Evolutionary conservation across 768 basidiomycete species (phyloP), one percentile per base, ranked within the genome.

Genomic region (Butyriboletus loyo): DNA sequence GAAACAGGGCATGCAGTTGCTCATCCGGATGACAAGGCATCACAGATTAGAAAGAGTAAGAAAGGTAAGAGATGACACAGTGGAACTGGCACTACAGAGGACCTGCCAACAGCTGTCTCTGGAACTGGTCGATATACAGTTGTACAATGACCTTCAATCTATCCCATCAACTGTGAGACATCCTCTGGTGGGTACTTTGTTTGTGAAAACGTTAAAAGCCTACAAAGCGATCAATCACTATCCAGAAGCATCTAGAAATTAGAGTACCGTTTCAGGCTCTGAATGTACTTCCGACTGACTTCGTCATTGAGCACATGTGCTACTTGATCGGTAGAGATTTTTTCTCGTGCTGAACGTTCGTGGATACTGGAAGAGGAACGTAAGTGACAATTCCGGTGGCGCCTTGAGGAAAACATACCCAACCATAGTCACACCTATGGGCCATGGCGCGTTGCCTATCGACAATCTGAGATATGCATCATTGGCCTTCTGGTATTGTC

Each of bases 391-490:
- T 30, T 36, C 17, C 28, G 30, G 3, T 4, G 4, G 35, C 21
- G 24, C 25, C 1, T 14, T 13, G 14, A 37, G 27, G 39, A 49
- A 36, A 11, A 77, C 86, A 35, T 71, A 93, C 92, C 93, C 95
- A 74, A 98, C 97, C 89, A 96, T 96, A 55, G 97, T 99, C 9
- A 99, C 97, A 38, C 97, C 97, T 64, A 99, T 99, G 2, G 97
- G 97, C 97, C 97, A 99, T 3, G 97, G 95, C 0, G 97, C 96
- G 63, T 97, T 99, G 31, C 97, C 97, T 57, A 99, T 99, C 6
- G 92, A 94, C 35, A 99, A 76, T 7, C 97, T 88, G 22, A 99
- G 83, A 68, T 99, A 99, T 0, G 95, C 87, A 66, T 99, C 97
- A 63, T 98, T 99, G 3, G 97, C 96, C 49, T 78, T 82, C 69